Conservation (phyloP, 2,329 filamentous ascomycete species). For the Aspergillus felis region DNA sequence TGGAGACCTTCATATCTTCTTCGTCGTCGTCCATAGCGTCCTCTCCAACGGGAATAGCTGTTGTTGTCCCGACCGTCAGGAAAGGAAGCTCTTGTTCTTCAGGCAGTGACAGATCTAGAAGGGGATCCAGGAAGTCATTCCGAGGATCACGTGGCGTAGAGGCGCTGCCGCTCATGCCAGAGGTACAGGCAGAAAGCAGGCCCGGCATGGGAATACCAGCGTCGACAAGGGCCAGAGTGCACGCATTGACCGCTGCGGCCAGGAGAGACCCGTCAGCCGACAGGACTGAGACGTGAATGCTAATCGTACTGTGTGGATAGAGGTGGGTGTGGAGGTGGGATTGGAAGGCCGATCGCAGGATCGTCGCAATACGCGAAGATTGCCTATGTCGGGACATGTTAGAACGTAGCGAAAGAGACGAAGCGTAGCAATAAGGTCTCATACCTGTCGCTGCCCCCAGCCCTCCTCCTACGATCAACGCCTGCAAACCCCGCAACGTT, state of each 20-base stretch:
- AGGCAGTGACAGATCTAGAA: slow-evolving; percentile 43
- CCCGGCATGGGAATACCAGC: slow-evolving; percentile 94
- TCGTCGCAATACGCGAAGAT: slow-evolving; percentile 58
- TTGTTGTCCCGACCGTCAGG: slow-evolving; percentile 72
- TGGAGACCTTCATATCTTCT: slow-evolving; percentile 59
- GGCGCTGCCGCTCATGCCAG: slow-evolving; percentile 59
- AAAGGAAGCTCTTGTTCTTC: slow-evolving; percentile 74
- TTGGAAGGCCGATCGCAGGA: slow-evolving; percentile 72
- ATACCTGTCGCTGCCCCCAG: slow-evolving; percentile 70
- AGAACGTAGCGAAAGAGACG: neutral
- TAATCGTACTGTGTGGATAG: slow-evolving; percentile 83
- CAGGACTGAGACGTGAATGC: slow-evolving; percentile 78
- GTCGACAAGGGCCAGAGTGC: slow-evolving; percentile 86
- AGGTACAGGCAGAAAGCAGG: slow-evolving; percentile 83
- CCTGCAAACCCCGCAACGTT: slow-evolving; percentile 83
- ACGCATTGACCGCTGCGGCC: slow-evolving; percentile 84
- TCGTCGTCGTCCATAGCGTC: slow-evolving; percentile 52
- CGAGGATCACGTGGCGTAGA: slow-evolving; percentile 38
- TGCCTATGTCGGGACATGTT: slow-evolving; percentile 52
- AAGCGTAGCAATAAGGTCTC: slow-evolving; percentile 24
- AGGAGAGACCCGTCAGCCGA: slow-evolving; percentile 87
- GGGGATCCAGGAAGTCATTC: slow-evolving; percentile 41
- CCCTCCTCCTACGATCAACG: slow-evolving; percentile 75
- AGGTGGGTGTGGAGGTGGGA: slow-evolving; percentile 78
- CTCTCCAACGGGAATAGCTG: slow-evolving; percentile 42